Conservation (phyloP, 164 flowering plant species). For the Piper betle region DNA sequence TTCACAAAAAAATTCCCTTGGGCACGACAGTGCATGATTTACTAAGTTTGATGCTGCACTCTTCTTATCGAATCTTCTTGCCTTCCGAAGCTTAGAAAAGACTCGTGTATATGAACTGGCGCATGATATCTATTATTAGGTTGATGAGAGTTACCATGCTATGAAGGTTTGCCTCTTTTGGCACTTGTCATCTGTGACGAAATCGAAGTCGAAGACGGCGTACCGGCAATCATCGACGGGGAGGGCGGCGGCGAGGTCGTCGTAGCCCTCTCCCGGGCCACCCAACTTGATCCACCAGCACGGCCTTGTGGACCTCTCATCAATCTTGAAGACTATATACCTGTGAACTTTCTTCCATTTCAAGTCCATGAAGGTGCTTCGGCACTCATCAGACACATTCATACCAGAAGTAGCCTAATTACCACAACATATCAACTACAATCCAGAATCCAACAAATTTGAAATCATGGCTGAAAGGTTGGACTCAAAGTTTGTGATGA, state of each 20-base stretch:
- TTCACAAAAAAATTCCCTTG: neutral
- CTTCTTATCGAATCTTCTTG: too few species aligned
- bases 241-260: conserved; percentile 68
- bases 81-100: too few species aligned
- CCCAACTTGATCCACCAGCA: conserved; percentile 92
- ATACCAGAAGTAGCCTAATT: conserved; percentile 79
- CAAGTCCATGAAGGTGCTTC: conserved; percentile 86
- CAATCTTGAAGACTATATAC: conserved; percentile 89
- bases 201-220: conserved; percentile 91
- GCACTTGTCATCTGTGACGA: conserved; percentile 85
- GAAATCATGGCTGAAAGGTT: neutral
- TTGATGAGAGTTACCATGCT: conserved; percentile 45
- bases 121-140: too few species aligned
- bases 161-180: conserved; percentile 97
- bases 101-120: too few species aligned
- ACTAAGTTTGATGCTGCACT: too few species aligned
- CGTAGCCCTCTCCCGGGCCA: conserved; percentile 62
- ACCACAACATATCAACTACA: neutral
- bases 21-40: neutral
- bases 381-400: conserved; percentile 84
- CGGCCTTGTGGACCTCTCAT: conserved; percentile 52
- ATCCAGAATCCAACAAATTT: neutral
- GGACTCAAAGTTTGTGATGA: neutral
- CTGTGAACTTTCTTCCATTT: conserved; percentile 88
- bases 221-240: conserved; percentile 91